A percentile compares a stretch with the other conserved stretches of the same genome.
These are phyloP conservation scores for Rutidosis leptorrhynchoides DNA, from an alignment of 129 eudicot species.

Conservation along the genomic window DNA sequence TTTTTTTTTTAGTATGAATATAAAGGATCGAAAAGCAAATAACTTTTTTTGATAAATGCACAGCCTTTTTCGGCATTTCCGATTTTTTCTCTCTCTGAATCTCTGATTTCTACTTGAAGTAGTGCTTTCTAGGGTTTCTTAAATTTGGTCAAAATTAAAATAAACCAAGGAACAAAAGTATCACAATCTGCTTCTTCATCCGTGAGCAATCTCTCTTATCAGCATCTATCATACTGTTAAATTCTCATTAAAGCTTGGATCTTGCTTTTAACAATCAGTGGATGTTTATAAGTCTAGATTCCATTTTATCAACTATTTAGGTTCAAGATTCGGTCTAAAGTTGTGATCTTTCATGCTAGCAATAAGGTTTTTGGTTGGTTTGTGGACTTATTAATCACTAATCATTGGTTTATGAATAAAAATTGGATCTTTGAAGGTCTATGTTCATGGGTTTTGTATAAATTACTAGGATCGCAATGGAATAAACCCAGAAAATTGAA, in stretches of 20 bases:
- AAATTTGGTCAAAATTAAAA: constrained; percentile 31
- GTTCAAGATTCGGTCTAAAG: constrained; percentile 16
- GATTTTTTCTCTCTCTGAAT: not conserved
- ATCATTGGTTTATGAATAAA: not conserved
- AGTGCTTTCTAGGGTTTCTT: constrained; percentile 32
- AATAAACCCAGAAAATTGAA: not conserved
- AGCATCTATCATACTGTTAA: constrained; percentile 9
- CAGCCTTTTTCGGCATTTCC: constrained; percentile 9
- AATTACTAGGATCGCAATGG: constrained; percentile 20
- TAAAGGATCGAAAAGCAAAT: constrained; percentile 15
- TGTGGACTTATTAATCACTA: constrained; percentile 5
- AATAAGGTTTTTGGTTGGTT: constrained; percentile 19
- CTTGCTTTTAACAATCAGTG: constrained; percentile 18
- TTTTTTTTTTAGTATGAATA: no score
- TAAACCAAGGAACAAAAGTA: constrained; percentile 22
- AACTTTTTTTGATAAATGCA: not conserved
- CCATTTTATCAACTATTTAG: constrained; percentile 4
- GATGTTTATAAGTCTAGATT: constrained; percentile 12
- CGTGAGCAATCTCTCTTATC: constrained; percentile 25
- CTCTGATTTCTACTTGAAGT: constrained; percentile 23
- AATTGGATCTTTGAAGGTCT: constrained; percentile 22
- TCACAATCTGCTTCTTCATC: constrained; percentile 25
- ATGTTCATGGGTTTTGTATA: constrained; percentile 26
- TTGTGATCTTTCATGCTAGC: constrained; percentile 9
- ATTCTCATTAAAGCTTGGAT: not conserved